phyloP scores from a whole-genome alignment of 495 filamentous ascomycete genomes.

The Podospora comata region DNA sequence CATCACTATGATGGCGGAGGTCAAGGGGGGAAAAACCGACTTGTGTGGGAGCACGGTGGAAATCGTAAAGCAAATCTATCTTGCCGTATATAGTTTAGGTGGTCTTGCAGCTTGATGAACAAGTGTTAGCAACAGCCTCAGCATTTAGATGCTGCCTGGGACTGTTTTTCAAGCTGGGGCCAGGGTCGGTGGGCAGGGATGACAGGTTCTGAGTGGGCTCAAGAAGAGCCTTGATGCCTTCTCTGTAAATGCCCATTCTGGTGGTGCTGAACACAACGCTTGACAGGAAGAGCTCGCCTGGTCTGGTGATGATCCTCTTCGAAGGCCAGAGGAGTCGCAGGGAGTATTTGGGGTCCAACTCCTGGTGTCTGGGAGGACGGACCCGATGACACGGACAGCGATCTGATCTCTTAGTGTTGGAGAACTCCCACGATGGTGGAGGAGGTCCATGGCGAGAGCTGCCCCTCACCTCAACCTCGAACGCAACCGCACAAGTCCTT shows the following conservation, averaged over 20 bases:
- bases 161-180: neutral
- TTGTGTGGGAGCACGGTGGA: neutral
- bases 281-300: neutral
- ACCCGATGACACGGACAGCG: neutral
- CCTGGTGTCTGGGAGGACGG: neutral
- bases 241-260: neutral
- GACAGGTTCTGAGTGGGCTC: neutral
- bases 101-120: conserved; percentile 22
- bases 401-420: neutral
- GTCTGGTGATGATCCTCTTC: too few relatives aligned
- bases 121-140: conserved; percentile 23
- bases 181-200: neutral
- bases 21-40: too few relatives aligned
- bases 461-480: neutral
- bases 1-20: neutral
- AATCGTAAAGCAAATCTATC: conserved; percentile 35
- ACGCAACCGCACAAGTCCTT: neutral
- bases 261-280: neutral
- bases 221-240: neutral
- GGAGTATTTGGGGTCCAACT: neutral
- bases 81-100: conserved; percentile 35
- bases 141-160: conserved; percentile 1
- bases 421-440: neutral
- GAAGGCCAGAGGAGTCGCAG: neutral
- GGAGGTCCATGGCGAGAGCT: neutral